Evolutionary conservation across 768 basidiomycete genomes (phyloP).

Genomic region (Termitomyces bulborhizus): DNA sequence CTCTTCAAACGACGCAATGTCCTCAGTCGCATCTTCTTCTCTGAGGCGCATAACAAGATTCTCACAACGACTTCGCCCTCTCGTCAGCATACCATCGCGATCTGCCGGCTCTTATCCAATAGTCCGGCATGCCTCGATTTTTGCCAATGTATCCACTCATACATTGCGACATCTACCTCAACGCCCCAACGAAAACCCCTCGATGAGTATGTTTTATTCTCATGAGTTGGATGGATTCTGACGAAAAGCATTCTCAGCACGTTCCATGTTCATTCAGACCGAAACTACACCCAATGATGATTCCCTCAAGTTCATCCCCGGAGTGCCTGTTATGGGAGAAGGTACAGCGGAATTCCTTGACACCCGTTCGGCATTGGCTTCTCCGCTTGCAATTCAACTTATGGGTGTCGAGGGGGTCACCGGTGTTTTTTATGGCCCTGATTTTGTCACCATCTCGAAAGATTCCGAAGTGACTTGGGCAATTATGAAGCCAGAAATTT

Average conservation of each 20-base stretch:
- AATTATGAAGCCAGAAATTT: conserved; percentile 93
- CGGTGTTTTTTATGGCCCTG: conserved; percentile 91
- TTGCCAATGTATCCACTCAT: conserved; percentile 17
- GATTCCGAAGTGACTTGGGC: conserved; percentile 81
- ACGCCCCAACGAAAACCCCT: conserved; percentile 16
- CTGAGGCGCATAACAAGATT: conserved; percentile 8
- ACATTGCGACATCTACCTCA: conserved; percentile 14
- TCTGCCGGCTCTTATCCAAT: conserved; percentile 4
- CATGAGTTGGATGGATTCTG: not conserved
- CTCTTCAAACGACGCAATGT: conserved; percentile 3
- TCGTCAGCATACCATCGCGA: not conserved
- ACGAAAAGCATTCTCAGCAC: conserved; percentile 33
- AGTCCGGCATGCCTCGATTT: conserved; percentile 18
- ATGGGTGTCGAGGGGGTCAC: conserved; percentile 93
- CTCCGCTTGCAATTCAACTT: conserved; percentile 89
- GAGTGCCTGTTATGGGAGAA: conserved; percentile 77
- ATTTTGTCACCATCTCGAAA: conserved; percentile 97
- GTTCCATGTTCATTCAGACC: conserved; percentile 98
- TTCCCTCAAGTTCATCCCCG: conserved; percentile 97
- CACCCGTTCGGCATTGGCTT: conserved; percentile 76
- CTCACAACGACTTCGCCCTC: conserved; percentile 1
- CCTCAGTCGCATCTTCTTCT: conserved; percentile 11
- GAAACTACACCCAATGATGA: conserved; percentile 97
- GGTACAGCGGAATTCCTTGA: conserved; percentile 95
- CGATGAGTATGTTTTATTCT: conserved; percentile 23